These are phyloP conservation scores for Botrytis squamosa DNA, from an alignment of 2,329 filamentous ascomycete genomes.

Conservation along the genomic window DNA sequence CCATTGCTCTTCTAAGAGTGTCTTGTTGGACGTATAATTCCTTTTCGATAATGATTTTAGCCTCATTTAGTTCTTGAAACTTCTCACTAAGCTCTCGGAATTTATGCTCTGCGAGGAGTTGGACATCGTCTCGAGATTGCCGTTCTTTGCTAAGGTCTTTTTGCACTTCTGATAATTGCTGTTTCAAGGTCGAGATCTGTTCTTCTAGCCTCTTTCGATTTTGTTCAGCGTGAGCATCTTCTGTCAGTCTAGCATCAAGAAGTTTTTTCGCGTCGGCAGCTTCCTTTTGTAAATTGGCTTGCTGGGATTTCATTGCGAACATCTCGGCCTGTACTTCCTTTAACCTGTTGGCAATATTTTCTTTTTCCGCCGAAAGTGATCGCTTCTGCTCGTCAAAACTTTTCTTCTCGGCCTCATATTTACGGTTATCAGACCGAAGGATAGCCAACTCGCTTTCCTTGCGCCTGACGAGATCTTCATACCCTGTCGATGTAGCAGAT, in stretches of 20 bases:
- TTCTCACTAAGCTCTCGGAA: constrained; percentile 79
- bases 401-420: constrained; percentile 76
- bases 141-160: constrained; percentile 86
- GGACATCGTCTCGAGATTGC: constrained; percentile 91
- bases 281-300: constrained; percentile 81
- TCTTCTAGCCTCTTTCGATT: constrained; percentile 79
- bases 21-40: constrained; percentile 97
- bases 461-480: constrained; percentile 86
- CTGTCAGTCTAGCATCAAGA: constrained; percentile 82
- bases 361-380: constrained; percentile 70
- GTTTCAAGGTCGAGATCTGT: constrained; percentile 84
- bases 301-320: constrained; percentile 81
- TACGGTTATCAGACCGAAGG: constrained; percentile 79
- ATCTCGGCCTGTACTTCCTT: constrained; percentile 85
- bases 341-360: constrained; percentile 71
- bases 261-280: constrained; percentile 83
- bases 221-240: constrained; percentile 81
- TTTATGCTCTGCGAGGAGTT: constrained; percentile 87
- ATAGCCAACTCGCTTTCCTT: constrained; percentile 93
- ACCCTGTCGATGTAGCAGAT: constrained; percentile 88
- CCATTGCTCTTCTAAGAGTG: constrained; percentile 78
- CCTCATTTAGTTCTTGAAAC: constrained; percentile 81
- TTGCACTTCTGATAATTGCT: constrained; percentile 79
- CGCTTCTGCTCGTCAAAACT: constrained; percentile 77
- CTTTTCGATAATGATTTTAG: constrained; percentile 97